These are phyloP conservation scores for Dunaliella primolecta DNA, from an alignment of 139 green algal genomes.

Conservation along the genomic window DNA sequence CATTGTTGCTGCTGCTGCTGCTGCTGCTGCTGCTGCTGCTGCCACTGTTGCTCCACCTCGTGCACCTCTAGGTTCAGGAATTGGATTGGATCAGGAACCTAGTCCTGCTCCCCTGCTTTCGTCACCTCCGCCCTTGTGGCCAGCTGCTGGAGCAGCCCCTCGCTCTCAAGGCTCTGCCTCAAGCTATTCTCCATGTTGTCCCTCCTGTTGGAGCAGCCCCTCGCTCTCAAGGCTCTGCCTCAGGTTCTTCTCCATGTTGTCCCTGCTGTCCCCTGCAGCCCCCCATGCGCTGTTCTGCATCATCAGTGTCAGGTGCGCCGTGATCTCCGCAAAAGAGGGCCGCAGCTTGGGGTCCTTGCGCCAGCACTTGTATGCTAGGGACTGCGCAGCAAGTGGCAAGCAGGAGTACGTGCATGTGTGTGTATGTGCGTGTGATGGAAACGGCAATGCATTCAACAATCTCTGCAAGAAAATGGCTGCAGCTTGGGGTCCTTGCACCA, in stretches of 20 bases:
- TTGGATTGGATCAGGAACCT: no score
- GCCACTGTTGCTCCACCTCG: no score
- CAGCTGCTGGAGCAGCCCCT: no score
- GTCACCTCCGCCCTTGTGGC: not conserved
- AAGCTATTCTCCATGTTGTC: not conserved
- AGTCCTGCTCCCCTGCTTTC: not conserved
- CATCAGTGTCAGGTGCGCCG: conserved; percentile 16
- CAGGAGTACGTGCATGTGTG: not conserved
- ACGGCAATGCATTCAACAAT: no score
- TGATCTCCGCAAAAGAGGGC: conserved; percentile 36
- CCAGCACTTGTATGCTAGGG: conserved; percentile 52
- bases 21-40: no score
- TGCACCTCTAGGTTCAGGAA: no score
- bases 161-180: not conserved
- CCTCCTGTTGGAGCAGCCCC: no score
- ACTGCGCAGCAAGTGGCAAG: no score
- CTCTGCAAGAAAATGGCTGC: conserved; percentile 35
- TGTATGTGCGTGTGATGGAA: not conserved
- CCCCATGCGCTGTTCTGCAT: conserved; percentile 26
- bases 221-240: not conserved
- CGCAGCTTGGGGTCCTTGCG: conserved; percentile 36
- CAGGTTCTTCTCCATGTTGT: not conserved
- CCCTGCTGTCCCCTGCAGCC: not conserved
- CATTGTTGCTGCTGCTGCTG: no score
- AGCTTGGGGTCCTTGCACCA: conserved; percentile 45